Evolutionary conservation across 1,284 basidiomycete genomes (phyloP), one percentile per base, ranked within the genome.

Genomic region (Ustilago crameri): DNA sequence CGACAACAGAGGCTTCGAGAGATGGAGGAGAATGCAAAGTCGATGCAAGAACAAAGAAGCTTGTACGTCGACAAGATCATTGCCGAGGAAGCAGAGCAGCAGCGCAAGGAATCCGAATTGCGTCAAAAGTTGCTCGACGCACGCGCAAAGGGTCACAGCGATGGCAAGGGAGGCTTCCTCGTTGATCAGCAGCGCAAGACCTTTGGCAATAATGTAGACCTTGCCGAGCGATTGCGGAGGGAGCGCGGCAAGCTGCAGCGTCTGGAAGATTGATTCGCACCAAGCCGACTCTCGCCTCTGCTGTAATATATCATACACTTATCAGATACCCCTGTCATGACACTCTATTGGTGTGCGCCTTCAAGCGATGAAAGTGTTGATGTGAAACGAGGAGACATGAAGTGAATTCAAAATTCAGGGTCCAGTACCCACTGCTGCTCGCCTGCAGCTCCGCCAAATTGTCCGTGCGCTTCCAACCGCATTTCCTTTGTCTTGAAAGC

Each of bases 1-100:
- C 91, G 93, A 30, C 90, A 90, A 2, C 91, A 91, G 22, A 89
- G 91, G 30, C 86, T 97, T 18, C 93, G 92, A 0, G 91, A 92
- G 10, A 96, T 97, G 94, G 85, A 89, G 24, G 83, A 87, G 1
- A 88, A 91, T 68, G 94, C 94, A 1, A 83, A 85, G 24, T 82
- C 84, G 17, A 86, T 93, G 85, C 86, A 87, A 37, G 79, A 82
- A 1, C 89, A 92, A 54, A 88, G 92, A n/a, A 51, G 46, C 40
- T 68, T 70, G 5, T 72, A 75, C 45, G 51, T 82, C 12, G 50
- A 51, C 17, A 71, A 69, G 42, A 69, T 82, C 38, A 63, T 67
- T 18, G 64, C 58, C 2, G 59, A 76, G 20, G 81, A 82, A 41
- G 51, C 52, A 1, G 63, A 59, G 22, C 70, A 76, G 48, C 49